Evolutionary conservation across 106 monocot genomes (phyloP).

Genomic region (Iris macrosiphon): DNA sequence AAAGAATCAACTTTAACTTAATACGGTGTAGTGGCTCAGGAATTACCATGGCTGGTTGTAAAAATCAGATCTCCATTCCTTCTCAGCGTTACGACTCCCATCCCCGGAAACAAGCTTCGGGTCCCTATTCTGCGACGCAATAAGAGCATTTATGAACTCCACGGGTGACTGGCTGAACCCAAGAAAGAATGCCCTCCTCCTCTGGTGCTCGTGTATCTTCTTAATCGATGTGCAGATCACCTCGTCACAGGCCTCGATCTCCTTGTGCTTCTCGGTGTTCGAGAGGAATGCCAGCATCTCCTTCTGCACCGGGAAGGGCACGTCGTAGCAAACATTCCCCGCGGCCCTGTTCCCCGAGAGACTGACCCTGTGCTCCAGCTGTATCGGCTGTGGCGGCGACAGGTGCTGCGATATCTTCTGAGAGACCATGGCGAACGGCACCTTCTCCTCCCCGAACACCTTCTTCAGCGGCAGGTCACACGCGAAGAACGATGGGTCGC

Average conservation of each 20-base stretch:
- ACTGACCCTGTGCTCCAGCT: slow-evolving; percentile 49
- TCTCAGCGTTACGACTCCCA: slow-evolving; percentile 62
- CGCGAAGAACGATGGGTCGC: slow-evolving; percentile 59
- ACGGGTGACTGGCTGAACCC: slow-evolving; percentile 85
- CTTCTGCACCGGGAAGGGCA: slow-evolving; percentile 71
- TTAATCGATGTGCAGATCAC: slow-evolving; percentile 63
- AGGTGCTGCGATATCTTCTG: slow-evolving; percentile 85
- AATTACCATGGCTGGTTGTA: slow-evolving; percentile 88
- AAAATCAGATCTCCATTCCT: slow-evolving; percentile 61
- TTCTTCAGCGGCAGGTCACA: slow-evolving; percentile 61
- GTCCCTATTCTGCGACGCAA: slow-evolving; percentile 65
- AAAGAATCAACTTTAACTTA: background rate
- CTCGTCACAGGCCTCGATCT: slow-evolving; percentile 74
- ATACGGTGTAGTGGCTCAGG: too few relatives aligned
- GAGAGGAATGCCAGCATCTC: slow-evolving; percentile 59
- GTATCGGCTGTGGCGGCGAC: slow-evolving; percentile 53
- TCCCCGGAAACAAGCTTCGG: slow-evolving; percentile 65
- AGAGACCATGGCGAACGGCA: slow-evolving; percentile 63
- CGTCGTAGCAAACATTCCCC: slow-evolving; percentile 64
- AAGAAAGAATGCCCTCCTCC: slow-evolving; percentile 74
- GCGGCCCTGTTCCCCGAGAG: slow-evolving; percentile 43
- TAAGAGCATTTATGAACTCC: slow-evolving; percentile 76
- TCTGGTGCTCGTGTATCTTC: slow-evolving; percentile 82
- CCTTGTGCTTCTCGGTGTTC: slow-evolving; percentile 67
- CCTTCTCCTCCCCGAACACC: slow-evolving; percentile 68